These are phyloP conservation scores for Fagopyrum esculentum DNA, from an alignment of 148 eudicot genomes.

Conservation along the genomic window DNA sequence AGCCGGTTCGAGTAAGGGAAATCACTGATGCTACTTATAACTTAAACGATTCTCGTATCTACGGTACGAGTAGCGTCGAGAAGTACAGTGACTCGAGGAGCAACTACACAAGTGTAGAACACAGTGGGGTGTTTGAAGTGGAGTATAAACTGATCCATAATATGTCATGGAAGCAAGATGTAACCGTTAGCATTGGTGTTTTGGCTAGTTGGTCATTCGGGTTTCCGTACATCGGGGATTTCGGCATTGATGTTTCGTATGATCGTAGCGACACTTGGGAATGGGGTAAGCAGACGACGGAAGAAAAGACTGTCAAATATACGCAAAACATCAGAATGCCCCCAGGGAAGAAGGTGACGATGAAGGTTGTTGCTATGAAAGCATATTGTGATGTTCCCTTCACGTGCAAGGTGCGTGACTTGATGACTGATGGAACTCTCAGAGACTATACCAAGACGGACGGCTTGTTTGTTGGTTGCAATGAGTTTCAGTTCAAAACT, in stretches of 20 bases:
- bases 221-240: neutral
- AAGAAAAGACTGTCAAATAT: neutral
- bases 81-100: neutral
- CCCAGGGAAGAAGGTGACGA: neutral
- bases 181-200: neutral
- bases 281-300: neutral
- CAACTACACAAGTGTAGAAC: neutral
- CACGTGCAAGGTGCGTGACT: neutral
- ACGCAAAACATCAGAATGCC: neutral
- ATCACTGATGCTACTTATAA: neutral
- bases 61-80: too few species aligned
- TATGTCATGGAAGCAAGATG: neutral
- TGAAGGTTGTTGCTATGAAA: neutral
- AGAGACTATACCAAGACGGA: neutral
- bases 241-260: neutral
- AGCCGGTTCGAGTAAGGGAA: neutral
- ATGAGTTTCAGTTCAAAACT: neutral
- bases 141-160: neutral
- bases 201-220: neutral
- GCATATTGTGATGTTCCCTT: neutral
- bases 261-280: neutral
- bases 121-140: neutral
- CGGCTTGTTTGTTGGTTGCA: neutral
- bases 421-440: neutral
- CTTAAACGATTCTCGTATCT: neutral